These are phyloP conservation scores for Cryptomeria japonica DNA, from an alignment of 75 land plant genomes.

Conservation along the genomic window DNA sequence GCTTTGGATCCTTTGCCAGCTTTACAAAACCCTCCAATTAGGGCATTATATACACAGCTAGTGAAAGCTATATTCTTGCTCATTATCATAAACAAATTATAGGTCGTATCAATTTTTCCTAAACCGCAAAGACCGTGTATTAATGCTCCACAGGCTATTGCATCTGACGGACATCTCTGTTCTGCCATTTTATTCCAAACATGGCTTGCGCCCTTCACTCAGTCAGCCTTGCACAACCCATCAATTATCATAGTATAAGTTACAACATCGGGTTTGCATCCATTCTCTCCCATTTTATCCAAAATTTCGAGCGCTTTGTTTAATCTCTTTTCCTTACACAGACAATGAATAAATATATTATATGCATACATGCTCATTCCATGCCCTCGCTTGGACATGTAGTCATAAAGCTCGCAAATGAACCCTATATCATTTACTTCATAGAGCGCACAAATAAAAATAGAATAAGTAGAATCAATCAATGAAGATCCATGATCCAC, in stretches of 20 bases:
- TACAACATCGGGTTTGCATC: constrained; percentile 60
- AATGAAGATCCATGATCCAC: constrained; percentile 39
- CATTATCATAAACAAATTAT: constrained; percentile 48
- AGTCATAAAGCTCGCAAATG: constrained; percentile 28
- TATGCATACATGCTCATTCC: constrained; percentile 53
- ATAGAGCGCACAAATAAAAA: constrained; percentile 47
- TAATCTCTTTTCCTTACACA: constrained; percentile 36
- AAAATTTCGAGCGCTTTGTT: constrained; percentile 41
- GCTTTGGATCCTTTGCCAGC: constrained; percentile 54
- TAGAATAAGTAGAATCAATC: constrained; percentile 56
- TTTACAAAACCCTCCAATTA: constrained; percentile 66
- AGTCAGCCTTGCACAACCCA: constrained; percentile 42
- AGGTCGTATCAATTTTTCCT: constrained; percentile 68
- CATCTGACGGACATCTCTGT: constrained; percentile 40
- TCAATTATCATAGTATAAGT: constrained; percentile 55
- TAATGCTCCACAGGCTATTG: constrained; percentile 49
- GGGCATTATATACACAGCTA: constrained; percentile 41
- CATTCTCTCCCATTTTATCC: constrained; percentile 36
- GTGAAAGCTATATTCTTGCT: constrained; percentile 27
- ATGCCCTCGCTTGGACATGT: constrained; percentile 42
- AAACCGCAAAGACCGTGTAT: constrained; percentile 48
- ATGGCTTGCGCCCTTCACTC: constrained; percentile 29
- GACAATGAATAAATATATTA: constrained; percentile 47
- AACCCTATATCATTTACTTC: constrained; percentile 31
- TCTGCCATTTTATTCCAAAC: constrained; percentile 48